A percentile compares a stretch with the other conserved stretches of the same genome.
These are phyloP conservation scores for Lentinula sp. DNA, from an alignment of 768 basidiomycete species.

Conservation along the genomic window DNA sequence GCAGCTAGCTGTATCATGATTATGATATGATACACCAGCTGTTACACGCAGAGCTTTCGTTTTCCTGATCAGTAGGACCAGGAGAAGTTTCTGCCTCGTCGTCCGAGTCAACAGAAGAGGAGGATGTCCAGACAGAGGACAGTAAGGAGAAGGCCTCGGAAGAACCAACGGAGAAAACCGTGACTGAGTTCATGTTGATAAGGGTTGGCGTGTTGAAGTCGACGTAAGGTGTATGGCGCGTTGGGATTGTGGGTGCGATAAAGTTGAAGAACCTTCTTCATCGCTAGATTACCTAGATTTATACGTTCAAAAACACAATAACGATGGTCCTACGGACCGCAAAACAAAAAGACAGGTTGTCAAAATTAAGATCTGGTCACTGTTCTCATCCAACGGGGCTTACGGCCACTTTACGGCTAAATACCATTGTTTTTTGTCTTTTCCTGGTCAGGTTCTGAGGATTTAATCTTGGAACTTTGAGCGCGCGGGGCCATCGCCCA, in stretches of 20 bases:
- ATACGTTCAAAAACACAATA: background rate
- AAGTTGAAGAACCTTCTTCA: background rate
- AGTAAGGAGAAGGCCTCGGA: background rate
- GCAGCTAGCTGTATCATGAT: background rate
- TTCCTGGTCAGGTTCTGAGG: background rate
- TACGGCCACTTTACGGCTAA: background rate
- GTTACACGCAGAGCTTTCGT: background rate
- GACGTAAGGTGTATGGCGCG: background rate
- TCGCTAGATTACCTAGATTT: background rate
- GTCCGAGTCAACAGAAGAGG: background rate
- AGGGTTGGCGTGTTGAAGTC: background rate
- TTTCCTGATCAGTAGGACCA: background rate
- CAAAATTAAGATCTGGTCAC: background rate
- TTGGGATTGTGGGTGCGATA: background rate
- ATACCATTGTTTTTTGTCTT: background rate
- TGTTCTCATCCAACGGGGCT: background rate
- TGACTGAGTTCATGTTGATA: background rate
- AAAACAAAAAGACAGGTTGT: background rate
- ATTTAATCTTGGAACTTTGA: background rate
- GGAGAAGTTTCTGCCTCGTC: background rate
- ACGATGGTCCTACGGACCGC: background rate
- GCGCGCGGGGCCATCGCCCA: background rate
- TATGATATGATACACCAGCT: constrained; percentile 1
- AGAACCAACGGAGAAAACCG: background rate
- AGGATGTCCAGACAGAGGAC: background rate